A percentile compares a stretch with the other conserved stretches of the same genome.
phyloP scores from a whole-genome alignment of 1,139 yeast genomes.

The Taphrina flavorubra region DNA sequence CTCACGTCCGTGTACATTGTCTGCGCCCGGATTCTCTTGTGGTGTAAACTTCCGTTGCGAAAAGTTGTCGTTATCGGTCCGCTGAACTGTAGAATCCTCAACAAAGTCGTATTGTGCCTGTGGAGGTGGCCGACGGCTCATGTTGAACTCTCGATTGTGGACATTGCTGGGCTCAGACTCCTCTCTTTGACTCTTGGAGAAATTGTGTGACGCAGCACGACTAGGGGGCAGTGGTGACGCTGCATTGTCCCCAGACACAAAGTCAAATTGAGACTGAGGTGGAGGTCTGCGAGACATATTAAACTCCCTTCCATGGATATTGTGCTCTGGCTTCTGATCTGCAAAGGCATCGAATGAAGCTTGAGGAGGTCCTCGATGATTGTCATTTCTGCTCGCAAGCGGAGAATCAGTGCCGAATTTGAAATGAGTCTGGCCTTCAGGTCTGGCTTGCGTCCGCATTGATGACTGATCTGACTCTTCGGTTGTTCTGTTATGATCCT shows the following conservation, averaged over 20 bases:
- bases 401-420: slow-evolving; percentile 16
- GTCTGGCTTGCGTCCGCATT: slow-evolving; percentile 1
- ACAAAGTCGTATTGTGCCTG: slow-evolving; percentile 36
- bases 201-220: slow-evolving; percentile 23
- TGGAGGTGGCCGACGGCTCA: slow-evolving; percentile 30
- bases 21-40: slow-evolving; percentile 8
- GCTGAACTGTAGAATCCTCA: slow-evolving; percentile 13
- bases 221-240: slow-evolving; percentile 11
- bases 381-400: slow-evolving; percentile 2
- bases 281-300: slow-evolving; percentile 28
- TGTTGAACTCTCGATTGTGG: slow-evolving; percentile 14
- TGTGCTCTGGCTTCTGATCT: slow-evolving; percentile 19
- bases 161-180: neutral
- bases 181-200: slow-evolving; percentile 29
- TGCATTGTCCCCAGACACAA: slow-evolving; percentile 17
- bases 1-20: slow-evolving; percentile 34
- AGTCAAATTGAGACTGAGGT: slow-evolving; percentile 27
- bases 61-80: neutral
- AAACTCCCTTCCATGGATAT: slow-evolving; percentile 24
- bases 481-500: slow-evolving; percentile 21
- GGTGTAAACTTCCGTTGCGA: slow-evolving; percentile 18
- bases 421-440: slow-evolving; percentile 16
- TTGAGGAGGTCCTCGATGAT: slow-evolving; percentile 14
- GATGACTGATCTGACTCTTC: slow-evolving; percentile 11
- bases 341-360: slow-evolving; percentile 14